Evolutionary conservation across 768 basidiomycete genomes (phyloP), one percentile per base, ranked within the genome.

Genomic region (Fibroporia radiculosa): DNA sequence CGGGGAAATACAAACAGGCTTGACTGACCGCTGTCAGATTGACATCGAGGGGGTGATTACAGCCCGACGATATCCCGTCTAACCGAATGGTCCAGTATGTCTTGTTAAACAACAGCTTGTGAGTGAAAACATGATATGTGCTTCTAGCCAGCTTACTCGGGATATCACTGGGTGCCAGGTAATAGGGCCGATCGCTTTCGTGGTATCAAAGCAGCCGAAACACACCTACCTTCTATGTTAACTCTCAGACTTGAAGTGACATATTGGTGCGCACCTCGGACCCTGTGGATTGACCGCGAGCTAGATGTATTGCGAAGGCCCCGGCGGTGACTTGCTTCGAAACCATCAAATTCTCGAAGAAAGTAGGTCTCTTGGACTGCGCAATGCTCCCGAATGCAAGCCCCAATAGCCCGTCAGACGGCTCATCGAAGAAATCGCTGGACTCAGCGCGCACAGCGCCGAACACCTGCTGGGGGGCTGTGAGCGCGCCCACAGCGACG

Each of bases 301-400:
- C 63, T 25, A 83, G 55, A 51, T 81, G 72, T n/a, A 84, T 69
- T 12, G 75, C 73, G 56, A 85, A 85, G 3, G 77, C 53, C 11
- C 75, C 72, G 0, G 66, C 60, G 3, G 60, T 55, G 22, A 82
- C 45, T 49, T 63, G 62, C 36, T 62, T 60, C 50, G 61, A 50
- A 12, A 56, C 50, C 14, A 84, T 70, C 29, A 84, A 57, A 50
- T 75, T 82, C 59, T 85, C 84, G 49, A 83, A 79, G 52, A 82
- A 75, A 0, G 82, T 83, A 6, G 72, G 67, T 41, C 67, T 49
- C 11, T 53, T 56, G 0, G 66, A 69, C 36, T 53, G 60, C 10
- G 80, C 60, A 44, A 84, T 80, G 32, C 70, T 63, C 27, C 75
- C 62, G 52, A 84, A 85, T 10, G 76, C 81, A 55, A 84, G 60